Percentiles rank a stretch among this genome's conserved stretches.
These are phyloP conservation scores for Sugiyamaella boreocaroliniensis DNA, from an alignment of 805 yeast genomes.

Conservation along the genomic window DNA sequence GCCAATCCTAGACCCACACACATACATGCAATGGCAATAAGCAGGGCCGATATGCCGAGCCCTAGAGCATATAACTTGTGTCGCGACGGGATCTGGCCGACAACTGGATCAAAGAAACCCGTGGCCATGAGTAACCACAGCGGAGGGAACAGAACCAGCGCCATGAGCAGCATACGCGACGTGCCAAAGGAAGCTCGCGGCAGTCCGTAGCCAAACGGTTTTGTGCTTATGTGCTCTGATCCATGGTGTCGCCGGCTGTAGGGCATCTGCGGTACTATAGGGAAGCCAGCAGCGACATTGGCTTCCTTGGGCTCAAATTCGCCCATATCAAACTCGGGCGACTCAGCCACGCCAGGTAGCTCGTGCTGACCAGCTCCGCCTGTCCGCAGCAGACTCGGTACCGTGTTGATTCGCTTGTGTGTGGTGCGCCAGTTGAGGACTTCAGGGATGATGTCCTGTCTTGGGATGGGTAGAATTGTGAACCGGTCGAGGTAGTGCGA, in stretches of 20 bases:
- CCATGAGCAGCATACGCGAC: conserved; percentile 21
- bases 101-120: conserved; percentile 31
- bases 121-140: conserved; percentile 33
- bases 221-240: not conserved
- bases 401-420: conserved; percentile 5
- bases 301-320: not conserved
- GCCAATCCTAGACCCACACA: conserved; percentile 44
- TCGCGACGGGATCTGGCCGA: conserved; percentile 29
- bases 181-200: conserved; percentile 1
- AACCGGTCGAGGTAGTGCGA: not conserved
- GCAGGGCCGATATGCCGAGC: conserved; percentile 23
- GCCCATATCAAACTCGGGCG: not conserved
- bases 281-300: conserved; percentile 3
- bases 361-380: not conserved
- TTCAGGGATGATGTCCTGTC: not conserved
- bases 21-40: conserved; percentile 35
- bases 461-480: not conserved
- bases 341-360: not conserved
- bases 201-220: conserved; percentile 1
- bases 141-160: conserved; percentile 32
- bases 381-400: conserved; percentile 5
- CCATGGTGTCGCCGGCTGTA: not conserved
- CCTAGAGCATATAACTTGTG: conserved; percentile 29
- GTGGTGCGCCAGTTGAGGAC: conserved; percentile 5
- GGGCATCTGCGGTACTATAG: conserved; percentile 1